These are phyloP conservation scores for Danielia reshetovae DNA, from an alignment of 805 yeast genomes.

Conservation along the genomic window DNA sequence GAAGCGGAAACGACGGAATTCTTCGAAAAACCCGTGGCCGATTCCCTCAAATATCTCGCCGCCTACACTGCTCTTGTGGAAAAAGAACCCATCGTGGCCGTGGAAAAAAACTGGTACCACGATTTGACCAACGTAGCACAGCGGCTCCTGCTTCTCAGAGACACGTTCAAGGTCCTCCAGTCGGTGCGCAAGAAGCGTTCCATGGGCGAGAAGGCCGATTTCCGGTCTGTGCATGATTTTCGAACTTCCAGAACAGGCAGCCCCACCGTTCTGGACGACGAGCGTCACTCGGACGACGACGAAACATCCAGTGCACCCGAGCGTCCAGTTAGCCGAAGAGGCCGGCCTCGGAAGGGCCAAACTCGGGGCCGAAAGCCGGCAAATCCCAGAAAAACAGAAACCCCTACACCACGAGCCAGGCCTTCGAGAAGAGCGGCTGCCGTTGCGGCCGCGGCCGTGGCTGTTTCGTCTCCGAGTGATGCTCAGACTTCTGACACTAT, in stretches of 20 bases:
- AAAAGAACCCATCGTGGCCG: background rate
- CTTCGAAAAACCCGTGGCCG: slow-evolving; percentile 5
- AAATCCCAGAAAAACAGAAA: background rate
- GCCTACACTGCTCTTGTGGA: slow-evolving; percentile 2
- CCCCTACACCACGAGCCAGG: background rate
- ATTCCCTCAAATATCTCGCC: slow-evolving; percentile 9
- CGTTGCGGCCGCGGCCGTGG: background rate
- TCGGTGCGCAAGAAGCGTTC: slow-evolving; percentile 15
- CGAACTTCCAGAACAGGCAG: slow-evolving; percentile 8
- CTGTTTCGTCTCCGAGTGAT: background rate
- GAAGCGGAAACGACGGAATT: too few species aligned
- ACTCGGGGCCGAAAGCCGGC: slow-evolving; percentile 11
- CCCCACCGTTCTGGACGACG: slow-evolving; percentile 15
- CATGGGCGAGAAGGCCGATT: slow-evolving; percentile 17
- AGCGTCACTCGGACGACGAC: slow-evolving; percentile 13
- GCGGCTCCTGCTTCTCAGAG: slow-evolving; percentile 16
- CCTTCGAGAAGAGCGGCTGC: background rate
- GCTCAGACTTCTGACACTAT: background rate
- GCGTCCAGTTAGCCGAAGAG: slow-evolving; percentile 9
- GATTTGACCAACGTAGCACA: slow-evolving; percentile 16
- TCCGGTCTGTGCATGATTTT: slow-evolving; percentile 10
- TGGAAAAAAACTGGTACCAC: slow-evolving; percentile 13
- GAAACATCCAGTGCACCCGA: slow-evolving; percentile 4
- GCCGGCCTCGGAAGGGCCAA: slow-evolving; percentile 15
- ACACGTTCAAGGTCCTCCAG: slow-evolving; percentile 17